Conservation (phyloP, 805 yeast genomes). For the Tetrapisispora nanseiensis region DNA sequence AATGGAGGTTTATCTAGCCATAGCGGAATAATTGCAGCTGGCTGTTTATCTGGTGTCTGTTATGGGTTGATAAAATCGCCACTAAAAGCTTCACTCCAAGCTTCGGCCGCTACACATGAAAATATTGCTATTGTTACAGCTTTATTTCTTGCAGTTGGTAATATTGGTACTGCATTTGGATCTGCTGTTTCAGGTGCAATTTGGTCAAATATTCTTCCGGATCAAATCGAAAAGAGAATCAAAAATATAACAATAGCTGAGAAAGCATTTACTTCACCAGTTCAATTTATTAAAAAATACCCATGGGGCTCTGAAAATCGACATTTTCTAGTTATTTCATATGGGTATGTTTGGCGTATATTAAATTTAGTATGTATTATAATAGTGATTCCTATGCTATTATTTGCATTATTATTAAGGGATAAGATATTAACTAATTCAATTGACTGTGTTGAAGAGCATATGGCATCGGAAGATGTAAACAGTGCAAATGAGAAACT, state of each 20-base stretch:
- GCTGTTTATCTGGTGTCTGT: slow-evolving; percentile 48
- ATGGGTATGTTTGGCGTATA: slow-evolving; percentile 43
- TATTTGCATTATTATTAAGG: slow-evolving; percentile 39
- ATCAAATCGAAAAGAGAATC: slow-evolving; percentile 31
- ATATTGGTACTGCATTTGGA: slow-evolving; percentile 58
- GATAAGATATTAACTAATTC: slow-evolving; percentile 35
- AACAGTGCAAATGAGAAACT: not conserved
- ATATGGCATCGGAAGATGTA: not conserved
- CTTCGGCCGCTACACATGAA: slow-evolving; percentile 47
- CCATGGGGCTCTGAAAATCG: slow-evolving; percentile 52
- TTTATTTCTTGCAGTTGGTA: slow-evolving; percentile 44
- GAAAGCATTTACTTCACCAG: slow-evolving; percentile 41
- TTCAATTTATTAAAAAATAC: slow-evolving; percentile 35
- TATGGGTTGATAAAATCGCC: slow-evolving; percentile 52
- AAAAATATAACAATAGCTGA: slow-evolving; percentile 27
- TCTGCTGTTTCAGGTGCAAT: slow-evolving; percentile 56
- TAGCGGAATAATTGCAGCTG: slow-evolving; percentile 54
- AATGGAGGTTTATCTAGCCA: slow-evolving; percentile 40
- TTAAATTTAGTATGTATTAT: slow-evolving; percentile 43
- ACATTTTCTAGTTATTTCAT: slow-evolving; percentile 41
- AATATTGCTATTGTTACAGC: slow-evolving; percentile 57
- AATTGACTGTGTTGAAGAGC: slow-evolving; percentile 6
- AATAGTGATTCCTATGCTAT: slow-evolving; percentile 44
- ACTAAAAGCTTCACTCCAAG: slow-evolving; percentile 51
- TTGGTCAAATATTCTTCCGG: slow-evolving; percentile 43